A percentile compares a stretch with the other conserved stretches of the same genome.
Conservation (phyloP, 2,329 filamentous ascomycete species). For the Phyllosticta capitalensis region DNA sequence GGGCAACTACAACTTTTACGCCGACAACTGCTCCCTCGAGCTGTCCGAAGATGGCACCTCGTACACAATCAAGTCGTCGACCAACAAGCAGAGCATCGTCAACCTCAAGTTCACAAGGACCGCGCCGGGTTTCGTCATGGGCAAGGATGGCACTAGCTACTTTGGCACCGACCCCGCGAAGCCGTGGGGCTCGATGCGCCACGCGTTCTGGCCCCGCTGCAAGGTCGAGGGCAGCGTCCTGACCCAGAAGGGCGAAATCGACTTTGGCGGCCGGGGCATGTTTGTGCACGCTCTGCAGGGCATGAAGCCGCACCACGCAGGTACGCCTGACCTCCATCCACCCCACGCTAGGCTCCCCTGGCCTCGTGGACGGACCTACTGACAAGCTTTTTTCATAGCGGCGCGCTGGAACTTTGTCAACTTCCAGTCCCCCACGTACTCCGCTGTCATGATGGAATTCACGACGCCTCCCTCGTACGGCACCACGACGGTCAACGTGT, state of each 20-base stretch:
- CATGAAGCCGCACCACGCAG: conserved; percentile 98
- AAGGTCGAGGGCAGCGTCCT: conserved; percentile 72
- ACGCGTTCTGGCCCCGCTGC: conserved; percentile 90
- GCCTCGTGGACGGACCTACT: not conserved
- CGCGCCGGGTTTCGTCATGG: conserved; percentile 74
- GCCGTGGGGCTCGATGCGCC: conserved; percentile 88
- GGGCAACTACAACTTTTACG: conserved; percentile 73
- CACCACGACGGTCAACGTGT: conserved; percentile 71
- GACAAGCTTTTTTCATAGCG: conserved; percentile 35
- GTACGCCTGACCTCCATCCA: conserved; percentile 30
- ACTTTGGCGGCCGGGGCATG: conserved; percentile 70
- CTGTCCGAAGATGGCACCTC: conserved; percentile 73
- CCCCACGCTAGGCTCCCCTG: not conserved
- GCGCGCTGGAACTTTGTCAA: conserved; percentile 87
- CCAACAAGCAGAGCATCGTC: conserved; percentile 70
- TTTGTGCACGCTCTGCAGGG: conserved; percentile 84
- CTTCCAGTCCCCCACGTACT: conserved; percentile 81
- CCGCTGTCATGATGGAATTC: conserved; percentile 90
- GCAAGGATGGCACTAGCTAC: conserved; percentile 71
- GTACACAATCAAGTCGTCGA: conserved; percentile 85
- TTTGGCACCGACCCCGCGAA: conserved; percentile 78
- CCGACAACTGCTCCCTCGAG: conserved; percentile 74
- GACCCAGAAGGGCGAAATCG: conserved; percentile 69
- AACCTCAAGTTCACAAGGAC: conserved; percentile 71
- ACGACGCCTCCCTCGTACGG: conserved; percentile 91